Evolutionary conservation across 2,329 filamentous ascomycete species (phyloP), one percentile per base, ranked within the genome.

Genomic region (Monilinia aucupariae): DNA sequence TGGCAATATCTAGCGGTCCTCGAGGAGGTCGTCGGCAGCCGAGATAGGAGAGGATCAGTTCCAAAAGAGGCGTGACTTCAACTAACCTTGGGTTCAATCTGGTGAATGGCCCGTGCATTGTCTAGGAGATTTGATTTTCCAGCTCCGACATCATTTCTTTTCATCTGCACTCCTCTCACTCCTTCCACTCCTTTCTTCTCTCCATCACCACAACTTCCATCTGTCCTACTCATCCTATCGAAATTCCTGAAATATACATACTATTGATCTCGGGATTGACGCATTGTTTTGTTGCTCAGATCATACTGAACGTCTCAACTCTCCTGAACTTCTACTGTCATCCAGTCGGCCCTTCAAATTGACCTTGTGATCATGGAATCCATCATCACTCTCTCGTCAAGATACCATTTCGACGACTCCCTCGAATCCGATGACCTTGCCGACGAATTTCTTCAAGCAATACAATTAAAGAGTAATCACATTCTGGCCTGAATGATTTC

Each of bases 361-460:
- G 41, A 47, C 41, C 54, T 56, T 56, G 54, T 56, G 54, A 56
- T 56, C 54, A 56, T 25, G 12, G 8, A 32, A 56, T 20, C n/a
- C n/a, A n/a, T 30, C 20, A 56, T 34, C 27, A 56, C 30, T 47
- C 41, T 56, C 41, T 47, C 22, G 7, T 47, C n/a, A 5, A 47
- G 34, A 56, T 30, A 56, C 22, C 20, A 56, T 22, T n/a, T 56
- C 39, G n/a, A 34, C 8, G 30, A 47, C 30, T 56, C 17, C 8
- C 20, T 25, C 30, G 15, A 56, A 45, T 32, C 54, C 15, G 54
- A 56, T 56, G 54, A 56, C 54, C 54, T 47, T 3, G 30, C 4
- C 15, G 30, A 22, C 4, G 27, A 25, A 25, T 17, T 12, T 12
- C 10, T 6, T 56, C 27, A 27, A 56, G 41, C 13, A 25, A 47